A percentile compares a stretch with the other conserved stretches of the same genome.
phyloP scores from a whole-genome alignment of 306 rosid species.

The Sophora flavescens region DNA sequence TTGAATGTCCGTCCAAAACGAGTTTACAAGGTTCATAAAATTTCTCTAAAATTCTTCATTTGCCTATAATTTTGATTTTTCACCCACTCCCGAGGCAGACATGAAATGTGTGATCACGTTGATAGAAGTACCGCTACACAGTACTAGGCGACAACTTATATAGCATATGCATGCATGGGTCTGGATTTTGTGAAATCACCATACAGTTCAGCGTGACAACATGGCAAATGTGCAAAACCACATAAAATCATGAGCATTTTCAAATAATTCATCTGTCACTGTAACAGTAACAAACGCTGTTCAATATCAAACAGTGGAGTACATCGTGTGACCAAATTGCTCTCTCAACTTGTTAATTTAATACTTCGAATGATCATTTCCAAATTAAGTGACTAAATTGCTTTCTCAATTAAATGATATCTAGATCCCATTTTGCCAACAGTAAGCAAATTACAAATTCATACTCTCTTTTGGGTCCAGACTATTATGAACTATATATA shows the following conservation, averaged over 20 bases:
- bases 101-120: constrained; percentile 43
- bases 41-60: not conserved
- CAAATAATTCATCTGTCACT: constrained; percentile 31
- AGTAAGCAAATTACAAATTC: constrained; percentile 10
- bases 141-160: constrained; percentile 51
- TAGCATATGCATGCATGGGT: constrained; percentile 53
- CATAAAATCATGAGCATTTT: constrained; percentile 31
- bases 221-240: constrained; percentile 49
- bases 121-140: constrained; percentile 37
- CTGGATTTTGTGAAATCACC: constrained; percentile 54
- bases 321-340: constrained; percentile 40
- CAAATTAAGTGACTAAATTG: constrained; percentile 43
- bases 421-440: not conserved
- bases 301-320: constrained; percentile 27
- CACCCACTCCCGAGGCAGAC: constrained; percentile 48
- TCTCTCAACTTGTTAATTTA: constrained; percentile 1
- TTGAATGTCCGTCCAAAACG: constrained; percentile 14
- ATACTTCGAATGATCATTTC: constrained; percentile 30
- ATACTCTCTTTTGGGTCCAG: constrained; percentile 46
- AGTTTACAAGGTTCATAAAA: constrained; percentile 5
- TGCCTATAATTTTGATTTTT: constrained; percentile 35
- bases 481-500: constrained; percentile 23
- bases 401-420: constrained; percentile 26
- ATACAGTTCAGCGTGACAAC: constrained; percentile 41
- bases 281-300: constrained; percentile 27